A percentile compares a stretch with the other conserved stretches of the same genome.
phyloP scores from a whole-genome alignment of 75 land plant species.

The Pinus taeda region DNA sequence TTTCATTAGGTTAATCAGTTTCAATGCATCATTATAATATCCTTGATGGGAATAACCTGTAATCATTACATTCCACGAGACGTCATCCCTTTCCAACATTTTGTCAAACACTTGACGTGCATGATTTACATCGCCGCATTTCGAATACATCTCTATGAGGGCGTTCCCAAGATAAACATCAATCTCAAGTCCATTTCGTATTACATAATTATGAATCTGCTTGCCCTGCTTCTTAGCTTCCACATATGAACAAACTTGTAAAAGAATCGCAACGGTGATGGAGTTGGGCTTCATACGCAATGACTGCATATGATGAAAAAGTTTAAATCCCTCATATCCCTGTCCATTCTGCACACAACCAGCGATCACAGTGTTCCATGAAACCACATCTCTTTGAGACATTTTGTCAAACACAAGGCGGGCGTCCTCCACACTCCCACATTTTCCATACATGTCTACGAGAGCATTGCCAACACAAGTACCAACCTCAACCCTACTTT shows the following conservation, averaged over 20 bases:
- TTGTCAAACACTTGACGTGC: constrained; percentile 14
- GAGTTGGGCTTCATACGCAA: constrained; percentile 22
- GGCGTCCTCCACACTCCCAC: constrained; percentile 37
- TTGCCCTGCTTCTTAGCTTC: constrained; percentile 8
- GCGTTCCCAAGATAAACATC: too few relatives aligned
- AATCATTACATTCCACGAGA: constrained; percentile 69
- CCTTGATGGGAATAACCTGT: constrained; percentile 53
- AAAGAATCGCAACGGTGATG: constrained; percentile 26
- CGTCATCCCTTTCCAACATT: constrained; percentile 38
- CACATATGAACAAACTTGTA: constrained; percentile 36
- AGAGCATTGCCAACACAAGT: constrained; percentile 15
- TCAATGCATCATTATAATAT: constrained; percentile 25
- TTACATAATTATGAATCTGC: neutral
- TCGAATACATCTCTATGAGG: too few relatives aligned
- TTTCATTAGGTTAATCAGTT: constrained; percentile 23
- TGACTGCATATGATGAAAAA: constrained; percentile 32
- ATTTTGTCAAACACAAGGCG: constrained; percentile 36
- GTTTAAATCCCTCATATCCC: constrained; percentile 27
- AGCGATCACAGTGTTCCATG: constrained; percentile 73
- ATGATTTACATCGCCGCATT: too few relatives aligned
- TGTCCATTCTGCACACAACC: constrained; percentile 58
- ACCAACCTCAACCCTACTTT: constrained; percentile 1
- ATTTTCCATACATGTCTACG: constrained; percentile 54
- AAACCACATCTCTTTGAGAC: constrained; percentile 36
- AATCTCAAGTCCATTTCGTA: neutral